These are phyloP conservation scores for Hibiscus syriacus DNA, from an alignment of 345 rosid species.

Conservation along the genomic window DNA sequence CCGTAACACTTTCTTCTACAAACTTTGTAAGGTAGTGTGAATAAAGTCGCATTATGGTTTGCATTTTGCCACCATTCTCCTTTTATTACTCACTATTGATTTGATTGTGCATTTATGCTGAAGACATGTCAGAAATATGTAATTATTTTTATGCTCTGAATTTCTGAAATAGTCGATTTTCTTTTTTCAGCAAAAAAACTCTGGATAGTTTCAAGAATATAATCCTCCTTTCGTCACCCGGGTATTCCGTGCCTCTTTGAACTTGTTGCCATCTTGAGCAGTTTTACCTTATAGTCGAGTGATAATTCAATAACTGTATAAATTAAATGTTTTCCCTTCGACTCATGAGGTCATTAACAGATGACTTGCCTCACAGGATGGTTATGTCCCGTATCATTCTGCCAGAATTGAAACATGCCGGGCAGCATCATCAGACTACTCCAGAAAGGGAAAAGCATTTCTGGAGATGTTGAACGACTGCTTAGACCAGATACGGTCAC, in stretches of 20 bases:
- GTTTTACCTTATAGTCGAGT: not conserved
- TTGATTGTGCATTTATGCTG: not conserved
- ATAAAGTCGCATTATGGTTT: not conserved
- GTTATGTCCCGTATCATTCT: conserved; percentile 96
- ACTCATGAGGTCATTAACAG: not conserved
- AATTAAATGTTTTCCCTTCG: not conserved
- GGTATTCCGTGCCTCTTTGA: conserved; percentile 33
- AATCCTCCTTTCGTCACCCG: conserved; percentile 76
- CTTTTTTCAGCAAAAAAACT: conserved; percentile 65
- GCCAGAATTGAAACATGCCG: conserved; percentile 82
- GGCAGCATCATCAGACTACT: conserved; percentile 68
- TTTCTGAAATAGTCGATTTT: conserved; percentile 15
- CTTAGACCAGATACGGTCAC: conserved; percentile 87
- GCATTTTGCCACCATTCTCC: not conserved
- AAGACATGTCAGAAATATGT: not conserved
- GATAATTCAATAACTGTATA: not conserved
- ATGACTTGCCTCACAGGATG: conserved; percentile 51
- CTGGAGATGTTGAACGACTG: conserved; percentile 87
- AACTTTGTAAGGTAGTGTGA: conserved; percentile 63
- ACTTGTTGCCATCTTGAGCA: not conserved
- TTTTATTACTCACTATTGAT: not conserved
- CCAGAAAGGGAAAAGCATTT: conserved; percentile 69
- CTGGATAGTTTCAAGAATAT: conserved; percentile 64
- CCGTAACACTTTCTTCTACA: conserved; percentile 67
- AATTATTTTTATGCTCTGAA: not conserved